Evolutionary conservation across 2,329 filamentous ascomycete species (phyloP), one percentile per base, ranked within the genome.

Genomic region (Talaromyces piceae): DNA sequence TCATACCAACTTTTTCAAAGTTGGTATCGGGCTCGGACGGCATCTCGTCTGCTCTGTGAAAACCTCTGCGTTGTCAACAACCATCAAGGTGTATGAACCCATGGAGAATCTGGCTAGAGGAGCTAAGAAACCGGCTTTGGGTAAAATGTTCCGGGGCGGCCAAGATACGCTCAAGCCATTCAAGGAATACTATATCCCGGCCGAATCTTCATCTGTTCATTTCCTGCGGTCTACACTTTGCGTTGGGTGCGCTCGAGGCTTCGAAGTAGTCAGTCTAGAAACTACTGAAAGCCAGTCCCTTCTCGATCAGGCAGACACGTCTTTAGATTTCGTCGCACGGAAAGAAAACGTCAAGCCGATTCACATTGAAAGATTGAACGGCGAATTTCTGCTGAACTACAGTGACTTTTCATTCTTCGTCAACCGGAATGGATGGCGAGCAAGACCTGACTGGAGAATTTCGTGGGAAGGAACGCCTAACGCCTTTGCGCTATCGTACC

Each of bases 321-420:
- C 91, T 13, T 84, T 98, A 55, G 93, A 98, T 73, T 97, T 98
- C 66, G 91, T 98, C 46, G 87, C 90, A 20, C 83, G 90, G 53
- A 93, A 93, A 67, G 91, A 97, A 70, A 89, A 88, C 62, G 88
- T 93, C 62, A 90, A 88, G 67, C 91, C 93, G 2, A 94, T 98
- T 57, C 91, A 97, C 64, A 97, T 98, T 59, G 94, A 98, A 70
- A 87, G 93, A 43, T 84, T 97, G 66, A 94, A 94, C 60, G 91
- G 91, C 67, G 93, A 98, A 66, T 98, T 98, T 77, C 71, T 98
- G 59, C 83, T 98, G 57, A 97, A 96, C 71, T 98, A 98, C 73
- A 93, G 89, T 4, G 93, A 98, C 68, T 98, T 96, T 71, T 95
- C 89, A 11, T 98, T 98, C 81, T 98, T 97, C 64, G 93, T 98